phyloP scores from a whole-genome alignment of 2,329 filamentous ascomycete species.

The Neonectria ditissima region DNA sequence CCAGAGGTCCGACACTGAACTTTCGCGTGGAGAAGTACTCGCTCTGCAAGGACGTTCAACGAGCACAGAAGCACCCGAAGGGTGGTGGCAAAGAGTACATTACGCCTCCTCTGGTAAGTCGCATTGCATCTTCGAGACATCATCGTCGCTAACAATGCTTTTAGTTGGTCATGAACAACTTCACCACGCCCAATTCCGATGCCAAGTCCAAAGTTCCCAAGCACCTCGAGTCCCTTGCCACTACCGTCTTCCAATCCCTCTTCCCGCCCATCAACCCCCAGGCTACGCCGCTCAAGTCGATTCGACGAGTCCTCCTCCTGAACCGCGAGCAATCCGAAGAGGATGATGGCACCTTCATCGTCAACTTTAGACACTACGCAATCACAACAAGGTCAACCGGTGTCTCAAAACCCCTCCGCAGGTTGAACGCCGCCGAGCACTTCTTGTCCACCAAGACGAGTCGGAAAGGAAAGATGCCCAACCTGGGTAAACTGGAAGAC shows the following conservation, averaged over 20 bases:
- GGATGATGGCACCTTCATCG: constrained; percentile 77
- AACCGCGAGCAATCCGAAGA: constrained; percentile 78
- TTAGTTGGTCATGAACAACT: constrained; percentile 97
- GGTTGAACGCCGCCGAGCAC: constrained; percentile 88
- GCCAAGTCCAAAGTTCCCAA: constrained; percentile 81
- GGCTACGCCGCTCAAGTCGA: constrained; percentile 88
- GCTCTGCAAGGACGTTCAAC: constrained; percentile 89
- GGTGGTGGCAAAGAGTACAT: constrained; percentile 87
- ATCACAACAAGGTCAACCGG: constrained; percentile 91
- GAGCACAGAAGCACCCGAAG: constrained; percentile 83
- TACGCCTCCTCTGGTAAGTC: constrained; percentile 80
- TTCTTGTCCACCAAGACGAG: constrained; percentile 71
- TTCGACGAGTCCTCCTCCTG: constrained; percentile 88
- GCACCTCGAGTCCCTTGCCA: constrained; percentile 92
- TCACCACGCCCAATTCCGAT: constrained; percentile 74
- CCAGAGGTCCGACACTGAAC: constrained; percentile 90
- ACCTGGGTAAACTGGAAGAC: constrained; percentile 90
- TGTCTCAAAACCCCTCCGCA: constrained; percentile 83
- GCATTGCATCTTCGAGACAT: background rate
- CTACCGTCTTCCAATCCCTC: constrained; percentile 94
- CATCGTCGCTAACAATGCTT: constrained; percentile 41
- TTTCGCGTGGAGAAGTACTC: constrained; percentile 97
- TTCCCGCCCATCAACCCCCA: constrained; percentile 97
- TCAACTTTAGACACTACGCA: constrained; percentile 93
- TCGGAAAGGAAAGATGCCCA: constrained; percentile 79